Conservation (phyloP, 2,329 filamentous ascomycete species). For the Fusarium algeriense region DNA sequence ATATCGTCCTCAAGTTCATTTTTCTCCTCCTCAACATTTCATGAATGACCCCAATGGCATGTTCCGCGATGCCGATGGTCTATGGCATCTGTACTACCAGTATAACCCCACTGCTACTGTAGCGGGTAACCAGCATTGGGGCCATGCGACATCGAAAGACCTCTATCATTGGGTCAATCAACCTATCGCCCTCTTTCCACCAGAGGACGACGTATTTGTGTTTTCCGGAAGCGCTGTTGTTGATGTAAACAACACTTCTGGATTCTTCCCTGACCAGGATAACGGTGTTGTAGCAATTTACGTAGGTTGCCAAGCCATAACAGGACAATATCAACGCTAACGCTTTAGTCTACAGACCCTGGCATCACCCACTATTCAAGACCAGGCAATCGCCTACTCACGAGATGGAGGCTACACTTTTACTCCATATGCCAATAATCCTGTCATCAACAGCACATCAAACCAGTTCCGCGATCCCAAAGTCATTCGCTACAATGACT, state of each 20-base stretch:
- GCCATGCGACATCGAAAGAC: slow-evolving; percentile 72
- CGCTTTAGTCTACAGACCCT: slow-evolving; percentile 39
- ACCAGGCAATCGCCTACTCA: slow-evolving; percentile 72
- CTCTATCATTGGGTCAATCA: slow-evolving; percentile 75
- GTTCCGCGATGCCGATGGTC: slow-evolving; percentile 67
- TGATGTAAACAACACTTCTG: slow-evolving; percentile 73
- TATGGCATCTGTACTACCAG: slow-evolving; percentile 76
- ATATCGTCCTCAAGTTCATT: slow-evolving; percentile 67
- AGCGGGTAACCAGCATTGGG: slow-evolving; percentile 74
- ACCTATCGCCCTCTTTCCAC: slow-evolving; percentile 69
- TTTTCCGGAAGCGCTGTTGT: slow-evolving; percentile 69
- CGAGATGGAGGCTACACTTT: slow-evolving; percentile 72
- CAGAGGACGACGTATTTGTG: slow-evolving; percentile 58
- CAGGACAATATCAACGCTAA: not conserved
- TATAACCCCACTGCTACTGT: slow-evolving; percentile 59
- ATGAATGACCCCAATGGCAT: slow-evolving; percentile 76
- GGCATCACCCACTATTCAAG: slow-evolving; percentile 52
- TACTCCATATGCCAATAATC: slow-evolving; percentile 69
- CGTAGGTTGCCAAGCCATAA: slow-evolving; percentile 34
- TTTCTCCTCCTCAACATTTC: slow-evolving; percentile 64
- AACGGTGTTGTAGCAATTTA: slow-evolving; percentile 70
- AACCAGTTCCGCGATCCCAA: slow-evolving; percentile 75
- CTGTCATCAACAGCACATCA: slow-evolving; percentile 67
- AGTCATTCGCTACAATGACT: slow-evolving; percentile 67
- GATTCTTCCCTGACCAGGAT: slow-evolving; percentile 71